These are phyloP conservation scores for Sporothrix schenckii DNA, from an alignment of 2,329 filamentous ascomycete species.

Conservation along the genomic window DNA sequence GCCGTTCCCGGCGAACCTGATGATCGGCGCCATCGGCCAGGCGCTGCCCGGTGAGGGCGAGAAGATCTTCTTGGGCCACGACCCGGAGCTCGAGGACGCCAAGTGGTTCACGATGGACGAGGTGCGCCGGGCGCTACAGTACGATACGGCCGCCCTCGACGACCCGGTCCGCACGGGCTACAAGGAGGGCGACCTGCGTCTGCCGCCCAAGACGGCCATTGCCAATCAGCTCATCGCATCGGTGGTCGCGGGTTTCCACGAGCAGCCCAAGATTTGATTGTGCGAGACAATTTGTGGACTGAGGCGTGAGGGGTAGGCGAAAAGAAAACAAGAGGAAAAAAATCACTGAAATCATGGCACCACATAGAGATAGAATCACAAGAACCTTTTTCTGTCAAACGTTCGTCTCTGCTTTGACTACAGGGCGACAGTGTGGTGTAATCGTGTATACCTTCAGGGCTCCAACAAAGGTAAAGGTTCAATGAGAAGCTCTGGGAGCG, in stretches of 20 bases:
- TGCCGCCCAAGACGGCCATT: slow-evolving; percentile 88
- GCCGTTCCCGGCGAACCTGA: slow-evolving; percentile 82
- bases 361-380: slow-evolving; percentile 8
- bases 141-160: slow-evolving; percentile 69
- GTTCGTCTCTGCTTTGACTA: not conserved
- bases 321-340: too few relatives aligned
- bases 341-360: not conserved
- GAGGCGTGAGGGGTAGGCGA: not conserved
- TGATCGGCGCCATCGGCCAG: slow-evolving; percentile 88
- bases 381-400: not conserved
- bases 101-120: slow-evolving; percentile 86
- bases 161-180: slow-evolving; percentile 67
- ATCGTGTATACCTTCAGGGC: not conserved
- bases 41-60: slow-evolving; percentile 75
- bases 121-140: slow-evolving; percentile 70
- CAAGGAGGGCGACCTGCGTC: slow-evolving; percentile 72
- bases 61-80: slow-evolving; percentile 78
- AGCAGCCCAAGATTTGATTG: slow-evolving; percentile 54
- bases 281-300: not conserved
- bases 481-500: not conserved
- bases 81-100: slow-evolving; percentile 87
- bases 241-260: slow-evolving; percentile 74
- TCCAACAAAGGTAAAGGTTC: slow-evolving; percentile 10
- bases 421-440: not conserved
- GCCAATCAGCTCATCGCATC: slow-evolving; percentile 84